phyloP scores from a whole-genome alignment of 306 rosid species.

The Arachis hypogaea region DNA sequence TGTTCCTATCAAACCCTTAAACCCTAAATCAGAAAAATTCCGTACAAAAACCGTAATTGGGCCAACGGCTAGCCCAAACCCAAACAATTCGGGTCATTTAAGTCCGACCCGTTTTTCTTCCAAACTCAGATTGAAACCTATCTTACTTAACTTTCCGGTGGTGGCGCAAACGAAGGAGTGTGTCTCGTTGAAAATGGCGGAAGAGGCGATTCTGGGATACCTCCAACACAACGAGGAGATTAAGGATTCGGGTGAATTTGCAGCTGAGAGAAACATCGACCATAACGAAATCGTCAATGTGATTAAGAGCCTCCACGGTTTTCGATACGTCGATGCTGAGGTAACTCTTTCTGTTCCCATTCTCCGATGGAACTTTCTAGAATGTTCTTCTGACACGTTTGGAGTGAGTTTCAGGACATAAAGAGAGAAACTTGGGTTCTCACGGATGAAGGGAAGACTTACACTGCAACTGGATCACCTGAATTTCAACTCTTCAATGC shows the following conservation, averaged over 20 bases:
- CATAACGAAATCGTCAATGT: conserved; percentile 74
- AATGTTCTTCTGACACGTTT: neutral
- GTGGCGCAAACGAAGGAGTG: neutral
- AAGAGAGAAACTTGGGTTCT: conserved; percentile 76
- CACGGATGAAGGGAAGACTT: conserved; percentile 73
- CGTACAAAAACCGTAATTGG: neutral
- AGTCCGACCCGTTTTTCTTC: conserved; percentile 2
- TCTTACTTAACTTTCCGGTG: neutral
- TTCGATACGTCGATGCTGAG: conserved; percentile 72
- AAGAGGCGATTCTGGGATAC: conserved; percentile 70
- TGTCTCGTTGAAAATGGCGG: conserved; percentile 56
- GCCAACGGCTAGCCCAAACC: neutral
- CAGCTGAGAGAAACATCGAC: conserved; percentile 56
- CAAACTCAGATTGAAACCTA: neutral
- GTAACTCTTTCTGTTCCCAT: conserved; percentile 31
- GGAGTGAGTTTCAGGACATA: conserved; percentile 57
- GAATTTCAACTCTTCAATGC: conserved; percentile 74
- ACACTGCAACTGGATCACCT: conserved; percentile 74
- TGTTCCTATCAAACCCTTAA: conserved; percentile 34
- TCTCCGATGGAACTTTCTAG: neutral
- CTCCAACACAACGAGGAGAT: conserved; percentile 58
- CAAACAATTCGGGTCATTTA: neutral
- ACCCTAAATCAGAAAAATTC: conserved; percentile 29
- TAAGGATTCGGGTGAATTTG: conserved; percentile 72
- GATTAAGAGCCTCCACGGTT: conserved; percentile 81